Percentiles rank a stretch among this genome's conserved stretches.
phyloP scores from a whole-genome alignment of 176 grass and related monocot genomes.

The Oryza rufipogon region DNA sequence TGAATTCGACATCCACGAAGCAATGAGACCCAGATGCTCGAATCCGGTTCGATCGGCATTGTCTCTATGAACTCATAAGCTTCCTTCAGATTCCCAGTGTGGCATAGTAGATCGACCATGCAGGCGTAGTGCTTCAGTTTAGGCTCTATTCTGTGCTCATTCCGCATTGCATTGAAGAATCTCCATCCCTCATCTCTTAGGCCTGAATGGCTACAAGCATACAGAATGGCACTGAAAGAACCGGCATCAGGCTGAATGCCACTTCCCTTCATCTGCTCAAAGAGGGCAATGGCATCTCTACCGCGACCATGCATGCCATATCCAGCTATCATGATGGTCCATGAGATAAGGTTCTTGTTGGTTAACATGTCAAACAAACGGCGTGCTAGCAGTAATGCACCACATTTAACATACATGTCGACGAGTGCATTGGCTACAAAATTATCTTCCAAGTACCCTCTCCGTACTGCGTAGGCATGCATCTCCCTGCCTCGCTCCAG shows the following conservation, averaged over 20 bases:
- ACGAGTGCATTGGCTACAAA: conserved; percentile 64
- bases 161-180: conserved; percentile 79
- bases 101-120: conserved; percentile 77
- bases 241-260: conserved; percentile 67
- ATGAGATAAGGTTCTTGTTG: conserved; percentile 73
- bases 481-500: conserved; percentile 87
- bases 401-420: conserved; percentile 87
- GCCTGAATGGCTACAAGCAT: conserved; percentile 88
- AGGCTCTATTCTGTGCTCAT: conserved; percentile 72
- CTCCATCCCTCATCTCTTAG: conserved; percentile 71
- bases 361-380: conserved; percentile 66
- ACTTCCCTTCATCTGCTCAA: conserved; percentile 61
- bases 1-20: conserved; percentile 72
- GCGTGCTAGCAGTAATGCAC: conserved; percentile 59
- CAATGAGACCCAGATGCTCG: conserved; percentile 72
- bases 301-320: conserved; percentile 90
- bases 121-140: conserved; percentile 80
- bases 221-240: conserved; percentile 75
- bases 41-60: conserved; percentile 81
- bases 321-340: conserved; percentile 94
- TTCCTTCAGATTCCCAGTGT: conserved; percentile 57
- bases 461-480: conserved; percentile 62
- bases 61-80: conserved; percentile 73
- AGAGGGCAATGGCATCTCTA: conserved; percentile 59
- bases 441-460: conserved; percentile 54